A percentile compares a stretch with the other conserved stretches of the same genome.
phyloP scores from a whole-genome alignment of 306 rosid species.

The Vicia faba region DNA sequence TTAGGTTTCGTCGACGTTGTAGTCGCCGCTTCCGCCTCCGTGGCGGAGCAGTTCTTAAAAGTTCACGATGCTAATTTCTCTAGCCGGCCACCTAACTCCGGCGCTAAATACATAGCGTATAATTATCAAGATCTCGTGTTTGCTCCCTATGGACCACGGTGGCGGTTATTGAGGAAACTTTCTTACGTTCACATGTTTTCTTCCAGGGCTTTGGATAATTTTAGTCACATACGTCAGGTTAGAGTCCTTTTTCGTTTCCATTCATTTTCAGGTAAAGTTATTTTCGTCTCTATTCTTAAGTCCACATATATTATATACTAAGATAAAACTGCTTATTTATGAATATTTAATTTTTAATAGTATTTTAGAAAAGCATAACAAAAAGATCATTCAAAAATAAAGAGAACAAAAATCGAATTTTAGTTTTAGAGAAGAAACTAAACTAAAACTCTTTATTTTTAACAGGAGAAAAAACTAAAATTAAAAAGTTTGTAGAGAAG shows the following conservation, averaged over 20 bases:
- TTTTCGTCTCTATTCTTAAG: too few species aligned
- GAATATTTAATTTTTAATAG: too few species aligned
- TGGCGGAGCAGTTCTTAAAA: slow-evolving; percentile 8
- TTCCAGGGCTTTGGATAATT: slow-evolving; percentile 4
- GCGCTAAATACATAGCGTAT: neutral
- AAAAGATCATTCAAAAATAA: too few species aligned
- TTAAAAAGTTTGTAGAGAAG: too few species aligned
- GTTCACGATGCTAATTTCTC: slow-evolving; percentile 12
- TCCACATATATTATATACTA: too few species aligned
- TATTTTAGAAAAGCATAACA: too few species aligned
- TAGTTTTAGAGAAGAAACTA: too few species aligned
- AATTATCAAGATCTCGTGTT: slow-evolving; percentile 14
- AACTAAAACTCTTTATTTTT: too few species aligned
- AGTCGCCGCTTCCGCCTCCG: neutral
- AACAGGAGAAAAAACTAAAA: too few species aligned
- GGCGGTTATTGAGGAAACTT: slow-evolving; percentile 4
- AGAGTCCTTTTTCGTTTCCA: too few species aligned
- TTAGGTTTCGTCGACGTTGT: neutral
- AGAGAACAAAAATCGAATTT: too few species aligned
- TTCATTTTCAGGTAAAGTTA: neutral
- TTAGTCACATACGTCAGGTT: slow-evolving; percentile 6
- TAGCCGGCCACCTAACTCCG: slow-evolving; percentile 11
- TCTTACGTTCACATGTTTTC: slow-evolving; percentile 4
- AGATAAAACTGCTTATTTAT: too few species aligned
- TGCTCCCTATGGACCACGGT: slow-evolving; percentile 16